Base-by-base conservation (phyloP, 108 stramenopile genomes). In the Poteriospumella lacustris region DNA sequence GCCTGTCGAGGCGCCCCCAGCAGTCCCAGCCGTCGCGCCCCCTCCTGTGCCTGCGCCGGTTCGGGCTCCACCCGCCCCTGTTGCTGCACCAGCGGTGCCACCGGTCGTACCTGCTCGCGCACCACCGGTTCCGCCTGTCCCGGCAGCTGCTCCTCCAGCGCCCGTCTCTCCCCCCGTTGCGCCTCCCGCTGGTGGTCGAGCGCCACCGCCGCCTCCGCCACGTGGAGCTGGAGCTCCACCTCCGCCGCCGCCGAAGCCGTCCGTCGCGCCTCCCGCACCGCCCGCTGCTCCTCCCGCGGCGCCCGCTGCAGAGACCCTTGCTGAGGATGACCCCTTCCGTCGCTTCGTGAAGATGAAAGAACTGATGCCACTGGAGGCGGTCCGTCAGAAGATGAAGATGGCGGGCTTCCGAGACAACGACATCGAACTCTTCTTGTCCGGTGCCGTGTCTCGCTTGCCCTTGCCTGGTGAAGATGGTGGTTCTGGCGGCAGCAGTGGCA, bases 171-270 rank as follows among this genome's bases (percentile, higher is more conserved):
- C 64, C 15, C 28, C 28, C 36, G 64, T 36, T 39, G 19, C 64
- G 15, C 12, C 64, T 39, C 64, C 34, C 19, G 19, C 19, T 12
- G 64, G 15, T 36, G 24, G 64, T 12, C 36, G 19, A 15, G 19
- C 64, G 19, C 64, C 33, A 5, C 70, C 70, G 26, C 70, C 70
- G 33, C 44, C 47, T 26, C 70, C 70, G 5, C 43, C 70, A 73
- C 64, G 40, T 36, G 19, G 19, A 40, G 64, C 19, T 39, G 19
- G 64, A 68, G 19, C 64, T 19, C 64, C 64, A 15, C 64, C 64
- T 68, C 64, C 64, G 28, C 64, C 64, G 36, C 64, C 64, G 19
- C 19, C 64, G 24, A 19, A 68, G 64, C 64, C 36, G 36, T 19
- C 12, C 43, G 47, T 44, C 43, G 31, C 42, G 5, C 36, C 41